Evolutionary conservation across 2,329 filamentous ascomycete genomes (phyloP).

Genomic region (Curvularia verruculosa): DNA sequence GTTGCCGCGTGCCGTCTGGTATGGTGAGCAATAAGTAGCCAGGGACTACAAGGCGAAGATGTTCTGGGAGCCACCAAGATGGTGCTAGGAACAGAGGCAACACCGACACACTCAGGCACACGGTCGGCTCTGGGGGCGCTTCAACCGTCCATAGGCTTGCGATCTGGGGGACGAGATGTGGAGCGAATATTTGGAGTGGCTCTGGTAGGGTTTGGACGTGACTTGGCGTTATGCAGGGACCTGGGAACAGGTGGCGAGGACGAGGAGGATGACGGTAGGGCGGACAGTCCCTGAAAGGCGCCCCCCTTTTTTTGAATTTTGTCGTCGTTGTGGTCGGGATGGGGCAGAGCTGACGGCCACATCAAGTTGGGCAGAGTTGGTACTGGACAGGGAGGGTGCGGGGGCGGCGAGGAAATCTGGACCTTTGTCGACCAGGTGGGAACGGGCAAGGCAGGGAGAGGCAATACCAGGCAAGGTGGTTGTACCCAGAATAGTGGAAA

Average conservation of each 20-base stretch:
- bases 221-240: slow-evolving; percentile 34
- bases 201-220: slow-evolving; percentile 7
- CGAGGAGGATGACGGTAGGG: slow-evolving; percentile 15
- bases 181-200: slow-evolving; percentile 2
- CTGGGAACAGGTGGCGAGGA: slow-evolving; percentile 20
- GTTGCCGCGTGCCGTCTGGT: slow-evolving; percentile 1
- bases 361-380: slow-evolving; percentile 13
- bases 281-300: slow-evolving; percentile 17
- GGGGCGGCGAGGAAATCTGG: slow-evolving; percentile 13
- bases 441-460: slow-evolving; percentile 14
- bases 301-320: slow-evolving; percentile 8
- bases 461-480: no score
- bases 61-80: neutral
- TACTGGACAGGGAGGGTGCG: slow-evolving; percentile 9
- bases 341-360: slow-evolving; percentile 12
- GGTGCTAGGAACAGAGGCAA: slow-evolving; percentile 8
- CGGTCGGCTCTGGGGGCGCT: slow-evolving; percentile 10
- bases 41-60: neutral
- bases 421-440: neutral
- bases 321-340: slow-evolving; percentile 7
- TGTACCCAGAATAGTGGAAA: no score
- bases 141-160: slow-evolving; percentile 32
- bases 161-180: slow-evolving; percentile 6
- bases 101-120: slow-evolving; percentile 19
- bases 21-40: slow-evolving; percentile 8